These are phyloP conservation scores for Henckelia pumila DNA, from an alignment of 257 asterid species.

Conservation along the genomic window DNA sequence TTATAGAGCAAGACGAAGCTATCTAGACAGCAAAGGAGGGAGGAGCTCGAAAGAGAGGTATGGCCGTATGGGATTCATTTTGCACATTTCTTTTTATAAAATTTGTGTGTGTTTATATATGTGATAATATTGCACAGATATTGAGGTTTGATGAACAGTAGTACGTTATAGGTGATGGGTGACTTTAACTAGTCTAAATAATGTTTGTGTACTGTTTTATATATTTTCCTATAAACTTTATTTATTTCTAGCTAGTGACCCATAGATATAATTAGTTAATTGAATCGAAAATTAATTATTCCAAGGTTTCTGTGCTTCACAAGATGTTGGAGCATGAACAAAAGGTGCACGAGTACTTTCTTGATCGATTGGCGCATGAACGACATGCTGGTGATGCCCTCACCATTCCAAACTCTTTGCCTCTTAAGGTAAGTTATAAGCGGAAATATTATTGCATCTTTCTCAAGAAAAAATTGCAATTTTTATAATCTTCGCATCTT, in stretches of 20 bases:
- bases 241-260: not conserved
- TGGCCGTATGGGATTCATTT: conserved; percentile 61
- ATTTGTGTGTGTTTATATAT: not conserved
- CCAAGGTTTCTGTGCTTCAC: conserved; percentile 56
- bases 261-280: not conserved
- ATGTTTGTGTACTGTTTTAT: not conserved
- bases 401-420: conserved; percentile 61
- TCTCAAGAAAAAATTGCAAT: not conserved
- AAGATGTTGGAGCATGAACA: conserved; percentile 77
- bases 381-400: conserved; percentile 45
- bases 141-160: conserved; percentile 1
- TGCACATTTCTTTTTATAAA: not conserved
- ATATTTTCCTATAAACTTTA: not conserved
- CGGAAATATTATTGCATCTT: not conserved
- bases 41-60: conserved; percentile 86
- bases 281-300: not conserved
- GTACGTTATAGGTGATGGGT: conserved; percentile 30
- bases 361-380: conserved; percentile 46
- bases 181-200: conserved; percentile 5
- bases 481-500: not conserved
- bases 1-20: conserved; percentile 51
- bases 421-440: conserved; percentile 52
- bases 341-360: conserved; percentile 63
- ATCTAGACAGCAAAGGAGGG: conserved; percentile 50
- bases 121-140: not conserved